Evolutionary conservation across 345 rosid genomes (phyloP).

Genomic region (Luvunga scandens): DNA sequence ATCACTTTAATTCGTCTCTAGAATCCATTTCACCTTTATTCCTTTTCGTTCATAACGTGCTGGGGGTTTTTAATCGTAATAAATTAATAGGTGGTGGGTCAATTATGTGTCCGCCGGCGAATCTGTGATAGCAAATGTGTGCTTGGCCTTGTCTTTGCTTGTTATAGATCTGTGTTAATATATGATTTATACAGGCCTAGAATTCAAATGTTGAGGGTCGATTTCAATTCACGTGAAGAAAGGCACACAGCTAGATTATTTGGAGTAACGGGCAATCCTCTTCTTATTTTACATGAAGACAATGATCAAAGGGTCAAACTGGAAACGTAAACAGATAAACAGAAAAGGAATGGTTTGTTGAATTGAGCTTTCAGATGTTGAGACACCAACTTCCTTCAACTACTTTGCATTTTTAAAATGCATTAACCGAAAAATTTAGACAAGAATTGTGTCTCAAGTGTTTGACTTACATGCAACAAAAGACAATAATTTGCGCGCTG

Average conservation of each 20-base stretch:
- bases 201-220: neutral
- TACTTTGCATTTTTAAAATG: neutral
- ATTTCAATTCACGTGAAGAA: slow-evolving; percentile 10
- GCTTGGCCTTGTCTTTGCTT: neutral
- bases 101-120: neutral
- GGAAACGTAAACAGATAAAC: neutral
- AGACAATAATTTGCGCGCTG: too few relatives aligned
- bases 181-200: neutral
- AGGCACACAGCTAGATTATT: neutral
- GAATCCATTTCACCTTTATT: neutral
- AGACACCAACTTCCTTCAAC: slow-evolving; percentile 14
- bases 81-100: neutral
- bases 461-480: too few relatives aligned
- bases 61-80: neutral
- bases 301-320: neutral
- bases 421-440: neutral
- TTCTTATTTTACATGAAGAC: neutral
- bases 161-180: neutral
- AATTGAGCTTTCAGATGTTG: slow-evolving; percentile 26
- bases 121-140: neutral
- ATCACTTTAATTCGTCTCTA: too few relatives aligned
- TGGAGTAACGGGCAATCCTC: neutral
- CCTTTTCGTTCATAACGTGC: neutral
- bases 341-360: slow-evolving; percentile 7
- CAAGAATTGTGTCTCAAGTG: neutral